These are phyloP conservation scores for Pichia deserticola DNA, from an alignment of 805 yeast species.

Conservation along the genomic window DNA sequence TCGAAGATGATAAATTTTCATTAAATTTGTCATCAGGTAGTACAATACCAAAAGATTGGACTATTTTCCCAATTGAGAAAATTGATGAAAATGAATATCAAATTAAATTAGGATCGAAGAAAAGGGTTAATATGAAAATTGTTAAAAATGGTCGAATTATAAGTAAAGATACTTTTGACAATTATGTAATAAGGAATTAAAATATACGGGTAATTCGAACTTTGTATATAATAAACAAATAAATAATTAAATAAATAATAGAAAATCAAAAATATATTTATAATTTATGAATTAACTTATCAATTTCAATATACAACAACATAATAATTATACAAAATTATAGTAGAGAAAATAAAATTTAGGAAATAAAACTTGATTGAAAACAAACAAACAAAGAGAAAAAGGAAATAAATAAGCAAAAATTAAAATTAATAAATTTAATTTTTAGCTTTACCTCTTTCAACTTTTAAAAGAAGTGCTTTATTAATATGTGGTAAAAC, in stretches of 20 bases:
- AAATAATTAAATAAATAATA: not conserved
- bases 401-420: no score
- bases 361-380: not conserved
- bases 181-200: not conserved
- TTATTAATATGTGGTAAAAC: slow-evolving; percentile 91
- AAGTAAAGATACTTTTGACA: slow-evolving; percentile 6
- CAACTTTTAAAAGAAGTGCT: slow-evolving; percentile 71
- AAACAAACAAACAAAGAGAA: no score
- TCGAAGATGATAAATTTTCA: not conserved
- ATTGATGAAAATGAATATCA: not conserved
- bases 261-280: no score
- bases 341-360: not conserved
- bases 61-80: slow-evolving; percentile 16
- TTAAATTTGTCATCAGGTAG: slow-evolving; percentile 2
- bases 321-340: slow-evolving; percentile 1
- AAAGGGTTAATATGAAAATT: not conserved
- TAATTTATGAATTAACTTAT: not conserved
- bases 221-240: not conserved
- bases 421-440: slow-evolving; percentile 18
- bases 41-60: slow-evolving; percentile 29
- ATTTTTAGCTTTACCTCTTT: slow-evolving; percentile 33
- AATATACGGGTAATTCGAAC: no score
- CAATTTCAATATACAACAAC: not conserved
- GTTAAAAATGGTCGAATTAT: not conserved
- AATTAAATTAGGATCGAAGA: not conserved